These are phyloP conservation scores for Cercospora sesami DNA, from an alignment of 2,329 filamentous ascomycete species.

Conservation along the genomic window DNA sequence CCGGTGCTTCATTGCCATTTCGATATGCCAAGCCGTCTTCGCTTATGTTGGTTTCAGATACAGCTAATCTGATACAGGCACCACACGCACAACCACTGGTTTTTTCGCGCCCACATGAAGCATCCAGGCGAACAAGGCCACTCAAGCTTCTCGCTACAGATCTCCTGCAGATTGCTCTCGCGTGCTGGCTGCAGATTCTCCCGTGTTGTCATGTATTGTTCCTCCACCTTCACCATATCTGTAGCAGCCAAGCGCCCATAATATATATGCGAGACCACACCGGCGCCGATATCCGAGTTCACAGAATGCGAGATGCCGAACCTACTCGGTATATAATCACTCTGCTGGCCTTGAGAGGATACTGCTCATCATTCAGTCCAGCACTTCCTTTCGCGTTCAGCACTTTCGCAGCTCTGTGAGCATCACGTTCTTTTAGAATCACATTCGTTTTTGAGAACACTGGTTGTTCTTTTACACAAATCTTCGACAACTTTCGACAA, in stretches of 20 bases:
- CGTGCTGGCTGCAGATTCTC: not conserved
- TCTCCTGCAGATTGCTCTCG: not conserved
- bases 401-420: conserved; percentile 22
- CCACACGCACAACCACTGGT: not conserved
- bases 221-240: not conserved
- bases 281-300: conserved; percentile 1
- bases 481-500: not conserved
- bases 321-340: not conserved
- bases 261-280: conserved; percentile 16
- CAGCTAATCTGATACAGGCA: conserved; percentile 3
- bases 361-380: not conserved
- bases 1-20: not conserved
- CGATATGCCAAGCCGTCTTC: conserved; percentile 11
- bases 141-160: conserved; percentile 7
- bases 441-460: conserved; percentile 21
- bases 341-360: not conserved
- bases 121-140: not conserved
- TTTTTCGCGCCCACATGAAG: not conserved
- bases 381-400: not conserved
- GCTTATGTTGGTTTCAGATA: conserved; percentile 19
- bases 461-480: conserved; percentile 14
- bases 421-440: conserved; percentile 17
- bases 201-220: not conserved
- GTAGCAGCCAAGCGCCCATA: conserved; percentile 13
- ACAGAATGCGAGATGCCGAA: not conserved